Percentiles rank a stretch among this genome's conserved stretches.
phyloP scores from a whole-genome alignment of 495 filamentous ascomycete species.

The Symbiotaphrina buchneri region DNA sequence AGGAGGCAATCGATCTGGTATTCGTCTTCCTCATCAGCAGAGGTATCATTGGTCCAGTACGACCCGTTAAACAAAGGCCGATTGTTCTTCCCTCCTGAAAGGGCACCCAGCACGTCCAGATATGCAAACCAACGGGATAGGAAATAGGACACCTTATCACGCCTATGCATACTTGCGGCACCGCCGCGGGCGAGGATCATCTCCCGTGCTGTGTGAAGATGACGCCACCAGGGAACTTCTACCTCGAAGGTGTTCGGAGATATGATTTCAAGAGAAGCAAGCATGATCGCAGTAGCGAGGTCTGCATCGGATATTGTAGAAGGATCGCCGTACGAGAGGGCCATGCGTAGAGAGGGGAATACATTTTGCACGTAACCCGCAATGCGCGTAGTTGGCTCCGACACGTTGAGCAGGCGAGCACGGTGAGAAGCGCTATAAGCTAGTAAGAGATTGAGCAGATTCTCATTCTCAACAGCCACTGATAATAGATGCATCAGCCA shows the following conservation, averaged over 20 bases:
- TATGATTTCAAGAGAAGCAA: slow-evolving; percentile 69
- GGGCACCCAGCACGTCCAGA: slow-evolving; percentile 55
- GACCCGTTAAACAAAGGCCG: slow-evolving; percentile 23
- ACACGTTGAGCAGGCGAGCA: slow-evolving; percentile 49
- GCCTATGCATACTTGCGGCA: slow-evolving; percentile 6
- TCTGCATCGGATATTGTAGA: slow-evolving; percentile 49
- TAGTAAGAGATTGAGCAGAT: slow-evolving; percentile 55
- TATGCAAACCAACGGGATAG: slow-evolving; percentile 77
- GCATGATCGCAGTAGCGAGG: slow-evolving; percentile 69
- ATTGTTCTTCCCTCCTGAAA: slow-evolving; percentile 45
- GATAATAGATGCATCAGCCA: slow-evolving; percentile 1
- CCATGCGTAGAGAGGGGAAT: slow-evolving; percentile 46
- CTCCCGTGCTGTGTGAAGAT: slow-evolving; percentile 16
- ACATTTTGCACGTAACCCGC: slow-evolving; percentile 59
- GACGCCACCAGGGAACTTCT: slow-evolving; percentile 52
- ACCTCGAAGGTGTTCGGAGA: slow-evolving; percentile 62
- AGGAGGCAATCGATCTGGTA: slow-evolving; percentile 59
- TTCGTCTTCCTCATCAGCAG: slow-evolving; percentile 26
- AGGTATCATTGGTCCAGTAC: slow-evolving; percentile 25
- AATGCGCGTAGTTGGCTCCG: slow-evolving; percentile 58
- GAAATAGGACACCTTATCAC: slow-evolving; percentile 53
- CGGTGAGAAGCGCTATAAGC: slow-evolving; percentile 71
- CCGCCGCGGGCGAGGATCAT: neutral
- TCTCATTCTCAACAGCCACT: slow-evolving; percentile 45
- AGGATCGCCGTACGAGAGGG: slow-evolving; percentile 42